Percentiles rank a stretch among this genome's conserved stretches.
Conservation (phyloP, 805 yeast genomes). For the Suhomyces kilbournensis region DNA sequence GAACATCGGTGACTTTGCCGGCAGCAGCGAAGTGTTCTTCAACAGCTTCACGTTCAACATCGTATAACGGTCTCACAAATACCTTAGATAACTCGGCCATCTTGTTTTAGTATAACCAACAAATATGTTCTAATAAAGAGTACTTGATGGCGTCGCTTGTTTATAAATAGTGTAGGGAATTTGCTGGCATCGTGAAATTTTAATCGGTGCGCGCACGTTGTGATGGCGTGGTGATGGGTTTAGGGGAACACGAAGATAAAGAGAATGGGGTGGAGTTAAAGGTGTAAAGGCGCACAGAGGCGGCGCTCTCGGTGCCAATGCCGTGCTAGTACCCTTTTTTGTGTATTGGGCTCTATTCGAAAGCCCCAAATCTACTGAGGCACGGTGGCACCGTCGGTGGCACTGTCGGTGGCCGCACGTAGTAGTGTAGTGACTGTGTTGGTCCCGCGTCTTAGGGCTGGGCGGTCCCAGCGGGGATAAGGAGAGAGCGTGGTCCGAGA, state of each 20-base stretch:
- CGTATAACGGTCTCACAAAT: slow-evolving; percentile 63
- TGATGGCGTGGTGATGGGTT: not conserved
- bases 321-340: not conserved
- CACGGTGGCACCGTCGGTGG: not conserved
- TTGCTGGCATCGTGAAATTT: slow-evolving; percentile 5
- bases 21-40: slow-evolving; percentile 64
- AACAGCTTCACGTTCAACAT: slow-evolving; percentile 51
- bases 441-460: not conserved
- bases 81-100: slow-evolving; percentile 23
- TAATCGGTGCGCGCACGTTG: slow-evolving; percentile 4
- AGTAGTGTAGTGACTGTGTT: not conserved
- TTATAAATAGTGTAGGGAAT: not conserved
- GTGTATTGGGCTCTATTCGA: no score
- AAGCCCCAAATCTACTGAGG: no score
- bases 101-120: not conserved
- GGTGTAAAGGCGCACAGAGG: not conserved
- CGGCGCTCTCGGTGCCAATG: not conserved
- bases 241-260: not conserved
- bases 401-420: not conserved
- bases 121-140: not conserved
- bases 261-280: no score
- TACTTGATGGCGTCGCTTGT: not conserved
- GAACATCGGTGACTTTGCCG: slow-evolving; percentile 67
- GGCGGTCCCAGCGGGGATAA: not conserved
- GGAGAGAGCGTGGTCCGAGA: not conserved